Evolutionary conservation across 106 monocot species (phyloP).

Genomic region (Agapanthus africanus): DNA sequence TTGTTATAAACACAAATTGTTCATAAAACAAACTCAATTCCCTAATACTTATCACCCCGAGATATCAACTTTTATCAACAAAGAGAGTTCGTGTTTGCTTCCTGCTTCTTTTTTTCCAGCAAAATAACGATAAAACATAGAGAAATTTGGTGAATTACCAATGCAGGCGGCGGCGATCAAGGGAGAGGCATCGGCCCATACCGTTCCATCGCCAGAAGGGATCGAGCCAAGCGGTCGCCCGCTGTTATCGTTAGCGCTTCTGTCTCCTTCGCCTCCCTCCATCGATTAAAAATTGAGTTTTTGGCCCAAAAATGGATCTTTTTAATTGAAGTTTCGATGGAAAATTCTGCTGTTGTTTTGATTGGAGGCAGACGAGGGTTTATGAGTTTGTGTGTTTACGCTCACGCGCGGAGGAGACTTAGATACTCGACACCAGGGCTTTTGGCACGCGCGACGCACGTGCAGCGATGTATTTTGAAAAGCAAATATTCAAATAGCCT

Average conservation of each 20-base stretch:
- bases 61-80: too few species aligned
- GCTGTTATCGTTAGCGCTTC: background rate
- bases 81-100: too few species aligned
- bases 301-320: background rate
- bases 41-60: too few species aligned
- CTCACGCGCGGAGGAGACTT: background rate
- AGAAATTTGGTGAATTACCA: too few species aligned
- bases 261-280: background rate
- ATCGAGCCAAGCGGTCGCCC: conserved; percentile 11
- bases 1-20: too few species aligned
- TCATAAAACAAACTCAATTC: too few species aligned
- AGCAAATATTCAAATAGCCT: too few species aligned
- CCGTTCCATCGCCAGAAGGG: conserved; percentile 20
- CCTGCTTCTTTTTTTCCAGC: too few species aligned
- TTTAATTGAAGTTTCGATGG: background rate
- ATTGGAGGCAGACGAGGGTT: background rate
- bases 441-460: background rate
- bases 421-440: background rate
- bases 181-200: conserved; percentile 39
- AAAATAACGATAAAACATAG: too few species aligned
- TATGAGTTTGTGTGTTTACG: background rate
- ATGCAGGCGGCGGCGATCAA: conserved; percentile 34
- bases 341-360: background rate
- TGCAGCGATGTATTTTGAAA: too few species aligned
- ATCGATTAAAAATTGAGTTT: background rate